Base-by-base conservation (phyloP, 1,284 basidiomycete genomes). In the Sporisorium scitamineum region DNA sequence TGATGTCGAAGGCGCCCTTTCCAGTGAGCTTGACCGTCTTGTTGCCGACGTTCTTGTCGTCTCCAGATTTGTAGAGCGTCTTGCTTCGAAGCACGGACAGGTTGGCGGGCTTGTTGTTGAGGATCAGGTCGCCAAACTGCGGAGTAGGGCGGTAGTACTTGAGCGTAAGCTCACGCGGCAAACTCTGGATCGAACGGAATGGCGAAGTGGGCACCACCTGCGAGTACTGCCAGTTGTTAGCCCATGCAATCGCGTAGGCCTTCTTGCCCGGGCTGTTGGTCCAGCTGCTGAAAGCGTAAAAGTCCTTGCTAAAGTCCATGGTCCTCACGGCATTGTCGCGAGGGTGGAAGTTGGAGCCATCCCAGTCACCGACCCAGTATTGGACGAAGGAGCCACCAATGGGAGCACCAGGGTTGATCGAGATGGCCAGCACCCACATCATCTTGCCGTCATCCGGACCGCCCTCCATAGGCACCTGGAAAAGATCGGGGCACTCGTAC, bases 211-310 rank as follows among this genome's bases (percentile, higher is more conserved):
- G 87, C 3, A 85, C 85, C 16, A 70, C 62, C 48, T 86, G 51
- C 20, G 85, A 80, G 80, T 87, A 87, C 73, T 86, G 82, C 86
- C 86, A 87, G 79, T 87, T 87, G 74, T 74, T 82, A 29, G 86
- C 86, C 87, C 87, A 87, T 5, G 76, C 83, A 27, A 87, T 84
- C 27, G 74, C 79, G 58, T 86, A 76, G 18, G 83, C 68, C 56
- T 76, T 66, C 48, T 79, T 70, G 34, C 70, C 58, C 18, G 78
- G 74, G 10, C 73, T 71, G 50, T 83, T 83, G 68, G 78, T 79
- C 79, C 84, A 87, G 70, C 85, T 86, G 70, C 86, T 85, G 20
- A 85, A 85, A 14, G 86, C 87, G 70, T 87, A 87, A 48, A 83
- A 85, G 80, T 87, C 87, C 70, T 86, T 87, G 57, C 71, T 86